Base-by-base conservation (phyloP, 1,139 yeast genomes). In the Pneumocystis sp. region DNA sequence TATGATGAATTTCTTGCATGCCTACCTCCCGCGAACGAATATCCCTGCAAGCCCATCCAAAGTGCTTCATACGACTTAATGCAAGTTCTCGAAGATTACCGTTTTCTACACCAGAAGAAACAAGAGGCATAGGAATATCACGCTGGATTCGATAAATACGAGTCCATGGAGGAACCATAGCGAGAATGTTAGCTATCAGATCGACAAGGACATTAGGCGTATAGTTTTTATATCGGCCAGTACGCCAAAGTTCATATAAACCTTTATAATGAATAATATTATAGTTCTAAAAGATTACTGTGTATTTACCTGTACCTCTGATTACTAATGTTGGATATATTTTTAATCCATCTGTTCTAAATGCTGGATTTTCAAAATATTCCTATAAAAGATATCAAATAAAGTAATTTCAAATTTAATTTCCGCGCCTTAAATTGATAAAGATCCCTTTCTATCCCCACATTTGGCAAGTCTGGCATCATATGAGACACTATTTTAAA, bases 401-500 rank as follows among this genome's bases (percentile, higher is more conserved):
- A 5, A 10, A 10, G 1, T 44, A 12, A 25, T 50, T 29, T 4
- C 12, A 25, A 1, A 12, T 12, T 2, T 50, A 25, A 50, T n/a
- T 6, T 25, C 7, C 3, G 25, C 25, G 21, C 57, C 72, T 86
- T 83, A 74, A 93, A 93, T 77, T 93, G 99, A 72, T 90, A 96
- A 70, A 93, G 79, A 75, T 93, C 99, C 75, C 99, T 83, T 77
- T 93, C 98, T 96, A 91, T 89, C 19, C 98, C 98, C 65, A 93
- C 97, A 73, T 93, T 93, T 25, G 99, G 99, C 72, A 93, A 80
- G 79, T 93, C 98, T 25, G 99, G 99, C 99, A 93, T 93, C 99
- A 93, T 93, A 78, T 93, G 99, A 70, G 95, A 86, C 40, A 93
- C 98, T 65, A 93, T 96, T 76, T 93, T 93, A 77, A 91, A 93